Percentiles rank a stretch among this genome's conserved stretches.
Conservation (phyloP, 306 rosid species). For the Dalbergia cultrata region DNA sequence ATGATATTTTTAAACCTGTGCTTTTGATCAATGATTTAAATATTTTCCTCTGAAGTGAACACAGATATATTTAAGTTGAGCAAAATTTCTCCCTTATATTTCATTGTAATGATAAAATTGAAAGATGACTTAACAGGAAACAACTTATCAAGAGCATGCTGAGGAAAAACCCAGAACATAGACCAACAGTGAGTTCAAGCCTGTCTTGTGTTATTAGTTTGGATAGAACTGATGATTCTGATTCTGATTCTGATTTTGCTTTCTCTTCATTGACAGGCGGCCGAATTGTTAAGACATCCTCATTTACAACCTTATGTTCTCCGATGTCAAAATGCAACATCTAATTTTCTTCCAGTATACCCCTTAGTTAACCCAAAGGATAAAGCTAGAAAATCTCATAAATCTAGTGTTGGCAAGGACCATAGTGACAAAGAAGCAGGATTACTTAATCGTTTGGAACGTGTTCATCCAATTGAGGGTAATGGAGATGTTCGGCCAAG, state of each 20-base stretch:
- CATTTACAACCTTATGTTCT: slow-evolving; percentile 80
- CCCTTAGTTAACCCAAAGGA: slow-evolving; percentile 65
- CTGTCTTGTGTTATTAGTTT: slow-evolving; percentile 22
- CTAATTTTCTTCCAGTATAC: slow-evolving; percentile 70
- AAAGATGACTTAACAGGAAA: slow-evolving; percentile 66
- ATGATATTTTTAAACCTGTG: slow-evolving; percentile 11
- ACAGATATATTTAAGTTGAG: slow-evolving; percentile 20
- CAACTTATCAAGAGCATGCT: slow-evolving; percentile 93
- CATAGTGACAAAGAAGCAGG: slow-evolving; percentile 59
- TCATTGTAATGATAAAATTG: slow-evolving; percentile 30
- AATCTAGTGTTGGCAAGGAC: slow-evolving; percentile 57
- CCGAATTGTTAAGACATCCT: slow-evolving; percentile 83
- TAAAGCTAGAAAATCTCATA: slow-evolving; percentile 58
- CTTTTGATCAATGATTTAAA: slow-evolving; percentile 24
- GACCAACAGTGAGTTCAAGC: slow-evolving; percentile 86
- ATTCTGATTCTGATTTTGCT: slow-evolving; percentile 35
- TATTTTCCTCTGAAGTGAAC: slow-evolving; percentile 29
- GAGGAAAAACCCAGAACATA: slow-evolving; percentile 90
- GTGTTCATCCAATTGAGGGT: slow-evolving; percentile 58
- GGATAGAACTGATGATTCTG: slow-evolving; percentile 38
- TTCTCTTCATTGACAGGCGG: slow-evolving; percentile 66
- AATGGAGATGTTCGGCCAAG: slow-evolving; percentile 48
- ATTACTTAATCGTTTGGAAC: slow-evolving; percentile 51
- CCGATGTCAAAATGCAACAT: slow-evolving; percentile 75
- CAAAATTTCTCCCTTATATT: slow-evolving; percentile 26